phyloP scores from a whole-genome alignment of 768 basidiomycete genomes.

The Hericium rajendrae region DNA sequence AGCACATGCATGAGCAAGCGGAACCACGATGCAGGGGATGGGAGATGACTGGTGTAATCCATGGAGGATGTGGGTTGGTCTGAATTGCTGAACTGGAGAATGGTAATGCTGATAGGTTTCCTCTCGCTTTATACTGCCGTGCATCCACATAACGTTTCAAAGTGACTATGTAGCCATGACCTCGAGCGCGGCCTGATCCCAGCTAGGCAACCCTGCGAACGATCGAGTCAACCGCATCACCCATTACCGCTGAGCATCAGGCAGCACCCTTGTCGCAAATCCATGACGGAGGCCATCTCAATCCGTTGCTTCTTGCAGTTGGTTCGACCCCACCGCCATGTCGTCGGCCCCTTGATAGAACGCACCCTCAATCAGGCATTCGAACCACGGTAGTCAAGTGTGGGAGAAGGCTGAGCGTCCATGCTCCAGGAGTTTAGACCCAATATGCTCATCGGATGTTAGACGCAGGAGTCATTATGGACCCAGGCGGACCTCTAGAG shows the following conservation, averaged over 20 bases:
- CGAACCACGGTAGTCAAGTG: neutral
- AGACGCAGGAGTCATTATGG: too few relatives aligned
- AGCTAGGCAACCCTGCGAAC: too few relatives aligned
- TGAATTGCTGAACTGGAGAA: neutral
- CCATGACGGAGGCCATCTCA: neutral
- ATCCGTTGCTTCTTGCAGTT: neutral
- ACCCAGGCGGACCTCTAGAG: too few relatives aligned
- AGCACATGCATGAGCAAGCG: conserved; percentile 9
- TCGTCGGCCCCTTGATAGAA: neutral
- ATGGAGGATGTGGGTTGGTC: neutral
- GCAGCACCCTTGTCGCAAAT: neutral
- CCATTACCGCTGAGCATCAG: too few relatives aligned
- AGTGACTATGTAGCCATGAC: too few relatives aligned
- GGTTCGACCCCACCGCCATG: neutral
- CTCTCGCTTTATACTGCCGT: neutral
- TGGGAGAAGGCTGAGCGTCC: neutral
- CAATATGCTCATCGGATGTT: neutral
- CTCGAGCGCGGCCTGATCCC: too few relatives aligned
- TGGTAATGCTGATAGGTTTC: neutral
- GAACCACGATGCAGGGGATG: conserved; percentile 4
- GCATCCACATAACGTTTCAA: too few relatives aligned
- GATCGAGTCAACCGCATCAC: neutral
- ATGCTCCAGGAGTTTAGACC: neutral
- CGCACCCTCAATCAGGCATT: neutral
- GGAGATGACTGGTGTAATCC: neutral